These are phyloP conservation scores for Hymenoscyphus scutula DNA, from an alignment of 2,329 filamentous ascomycete species.

Conservation along the genomic window DNA sequence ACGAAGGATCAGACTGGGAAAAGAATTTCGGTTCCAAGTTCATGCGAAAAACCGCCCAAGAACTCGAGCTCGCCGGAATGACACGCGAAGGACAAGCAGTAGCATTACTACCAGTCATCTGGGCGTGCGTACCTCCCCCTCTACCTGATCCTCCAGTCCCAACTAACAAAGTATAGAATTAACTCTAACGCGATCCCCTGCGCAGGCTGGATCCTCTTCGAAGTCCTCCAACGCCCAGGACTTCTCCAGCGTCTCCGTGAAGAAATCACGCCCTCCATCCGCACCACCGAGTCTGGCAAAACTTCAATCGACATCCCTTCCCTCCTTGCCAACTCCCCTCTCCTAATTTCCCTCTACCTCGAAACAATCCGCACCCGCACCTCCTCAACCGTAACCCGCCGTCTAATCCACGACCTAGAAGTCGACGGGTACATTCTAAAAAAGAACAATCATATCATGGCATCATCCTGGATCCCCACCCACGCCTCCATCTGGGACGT, in stretches of 20 bases:
- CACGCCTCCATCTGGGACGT: slow-evolving; percentile 20
- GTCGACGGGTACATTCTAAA: slow-evolving; percentile 21
- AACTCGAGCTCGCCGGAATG: slow-evolving; percentile 12
- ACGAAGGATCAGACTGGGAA: slow-evolving; percentile 19
- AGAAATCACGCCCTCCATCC: slow-evolving; percentile 13
- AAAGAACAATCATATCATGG: slow-evolving; percentile 19
- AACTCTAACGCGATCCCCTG: slow-evolving; percentile 24
- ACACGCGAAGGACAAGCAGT: slow-evolving; percentile 17
- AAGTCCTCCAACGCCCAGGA: slow-evolving; percentile 18
- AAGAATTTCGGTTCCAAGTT: slow-evolving; percentile 19
- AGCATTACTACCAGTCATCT: slow-evolving; percentile 15
- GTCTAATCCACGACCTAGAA: slow-evolving; percentile 15
- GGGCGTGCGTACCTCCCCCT: slow-evolving; percentile 11
- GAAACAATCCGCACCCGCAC: slow-evolving; percentile 17
- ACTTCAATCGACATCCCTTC: slow-evolving; percentile 16
- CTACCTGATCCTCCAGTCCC: background rate
- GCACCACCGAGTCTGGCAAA: slow-evolving; percentile 5
- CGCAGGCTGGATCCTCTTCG: slow-evolving; percentile 20
- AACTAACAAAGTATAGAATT: slow-evolving; percentile 16
- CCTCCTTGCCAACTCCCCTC: slow-evolving; percentile 15
- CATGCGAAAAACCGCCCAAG: slow-evolving; percentile 10
- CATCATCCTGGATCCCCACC: slow-evolving; percentile 18
- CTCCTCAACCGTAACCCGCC: slow-evolving; percentile 17
- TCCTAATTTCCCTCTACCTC: slow-evolving; percentile 18
- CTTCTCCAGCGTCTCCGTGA: slow-evolving; percentile 17